These are phyloP conservation scores for Annona cherimola DNA, from an alignment of 164 flowering plant species.

Conservation along the genomic window DNA sequence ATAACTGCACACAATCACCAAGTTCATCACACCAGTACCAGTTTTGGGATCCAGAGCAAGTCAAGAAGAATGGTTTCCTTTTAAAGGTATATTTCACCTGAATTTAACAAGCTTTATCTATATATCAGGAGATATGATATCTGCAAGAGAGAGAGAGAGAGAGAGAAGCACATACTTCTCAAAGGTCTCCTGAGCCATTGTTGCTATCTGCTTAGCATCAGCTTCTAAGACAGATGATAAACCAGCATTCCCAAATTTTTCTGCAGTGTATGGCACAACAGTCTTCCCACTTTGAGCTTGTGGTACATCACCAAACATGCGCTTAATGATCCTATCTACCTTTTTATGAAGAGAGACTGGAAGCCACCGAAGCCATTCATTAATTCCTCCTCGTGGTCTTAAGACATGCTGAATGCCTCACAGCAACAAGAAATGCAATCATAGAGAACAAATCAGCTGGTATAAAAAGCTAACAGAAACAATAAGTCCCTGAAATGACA, in stretches of 20 bases:
- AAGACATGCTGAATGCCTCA: slow-evolving; percentile 60
- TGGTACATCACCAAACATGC: slow-evolving; percentile 41
- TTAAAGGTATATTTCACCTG: neutral
- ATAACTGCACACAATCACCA: no score
- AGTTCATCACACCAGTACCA: no score
- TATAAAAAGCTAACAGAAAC: neutral
- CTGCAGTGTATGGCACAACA: slow-evolving; percentile 26
- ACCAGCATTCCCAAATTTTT: slow-evolving; percentile 43
- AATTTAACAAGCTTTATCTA: neutral
- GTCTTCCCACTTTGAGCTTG: slow-evolving; percentile 25
- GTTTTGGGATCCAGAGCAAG: no score
- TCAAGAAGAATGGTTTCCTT: neutral
- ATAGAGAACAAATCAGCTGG: neutral
- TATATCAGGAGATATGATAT: neutral
- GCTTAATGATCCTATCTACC: slow-evolving; percentile 45
- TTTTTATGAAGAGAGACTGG: slow-evolving; percentile 72
- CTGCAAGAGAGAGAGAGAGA: neutral
- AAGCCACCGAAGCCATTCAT: slow-evolving; percentile 89
- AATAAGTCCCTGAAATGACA: neutral
- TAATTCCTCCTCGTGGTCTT: slow-evolving; percentile 82
- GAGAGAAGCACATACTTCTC: slow-evolving; percentile 53
- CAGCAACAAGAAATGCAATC: slow-evolving; percentile 2
- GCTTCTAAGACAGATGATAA: slow-evolving; percentile 67
- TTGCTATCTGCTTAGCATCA: slow-evolving; percentile 65
- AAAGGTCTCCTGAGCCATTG: slow-evolving; percentile 65